Conservation (phyloP, 345 rosid species). For the Durio zibethinus region DNA sequence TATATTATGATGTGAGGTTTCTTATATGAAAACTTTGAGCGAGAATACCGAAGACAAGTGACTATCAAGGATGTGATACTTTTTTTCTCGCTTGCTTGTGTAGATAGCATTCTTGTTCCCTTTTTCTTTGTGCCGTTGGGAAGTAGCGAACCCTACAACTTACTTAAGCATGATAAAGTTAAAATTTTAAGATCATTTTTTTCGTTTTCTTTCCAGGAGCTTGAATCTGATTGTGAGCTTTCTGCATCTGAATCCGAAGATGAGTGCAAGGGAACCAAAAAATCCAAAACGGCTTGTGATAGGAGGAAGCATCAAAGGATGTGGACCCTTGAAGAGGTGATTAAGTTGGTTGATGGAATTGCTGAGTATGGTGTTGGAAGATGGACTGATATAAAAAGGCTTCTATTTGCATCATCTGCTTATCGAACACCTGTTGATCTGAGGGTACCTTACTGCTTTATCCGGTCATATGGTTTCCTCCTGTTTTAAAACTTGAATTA, state of each 20-base stretch:
- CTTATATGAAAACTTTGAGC: not conserved
- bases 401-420: conserved; percentile 54
- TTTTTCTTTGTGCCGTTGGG: not conserved
- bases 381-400: conserved; percentile 90
- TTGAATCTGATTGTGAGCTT: conserved; percentile 40
- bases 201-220: conserved; percentile 24
- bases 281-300: conserved; percentile 44
- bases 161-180: conserved; percentile 6
- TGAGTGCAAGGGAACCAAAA: conserved; percentile 33
- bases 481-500: conserved; percentile 18
- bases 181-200: not conserved
- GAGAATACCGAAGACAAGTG: not conserved
- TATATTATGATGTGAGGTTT: not conserved
- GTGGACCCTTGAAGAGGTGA: conserved; percentile 83
- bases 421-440: conserved; percentile 86
- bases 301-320: conserved; percentile 83
- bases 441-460: conserved; percentile 52
- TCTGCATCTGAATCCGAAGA: conserved; percentile 64
- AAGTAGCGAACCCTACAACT: not conserved
- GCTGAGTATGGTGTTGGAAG: conserved; percentile 78
- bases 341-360: conserved; percentile 80
- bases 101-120: not conserved
- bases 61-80: not conserved
- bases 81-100: not conserved
- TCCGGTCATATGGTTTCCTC: not conserved